Evolutionary conservation across 2,329 filamentous ascomycete genomes (phyloP), one percentile per base, ranked within the genome.

Genomic region (Hymenoscyphus linearis): DNA sequence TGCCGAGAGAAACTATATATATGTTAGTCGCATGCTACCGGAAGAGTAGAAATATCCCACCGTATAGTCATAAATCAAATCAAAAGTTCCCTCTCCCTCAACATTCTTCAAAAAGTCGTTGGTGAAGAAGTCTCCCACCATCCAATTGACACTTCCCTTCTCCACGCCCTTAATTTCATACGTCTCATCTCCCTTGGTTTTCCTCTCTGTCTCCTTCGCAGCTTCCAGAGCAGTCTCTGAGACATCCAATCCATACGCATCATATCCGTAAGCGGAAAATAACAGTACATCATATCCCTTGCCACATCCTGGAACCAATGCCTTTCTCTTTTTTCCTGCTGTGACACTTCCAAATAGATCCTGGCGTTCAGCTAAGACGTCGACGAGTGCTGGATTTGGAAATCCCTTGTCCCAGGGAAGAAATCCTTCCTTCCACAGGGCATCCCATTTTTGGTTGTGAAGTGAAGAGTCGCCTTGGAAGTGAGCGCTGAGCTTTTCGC

Each of bases 261-360:
- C 88, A 72, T 90, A 95, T 1, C 91, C 91, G 70, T 87, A 84
- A 10, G 84, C 84, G 56, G 86, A 83, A 52, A 96, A 80, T 40
- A 96, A 78, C 10, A 91, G 79, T 1, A 91, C 89, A 75, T 96
- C 92, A 70, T 95, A 88, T 4, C 91, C 92, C 54, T 84, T 82
- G 0, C 91, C 92, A 74, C 91, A 96, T 4, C 91, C 91, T 0
- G 91, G 89, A 0, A 96, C 88, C 9, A 96, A 78, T 1, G 87
- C 91, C 67, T 82, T 83, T 76, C 68, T 31, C 74, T 60, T 62
- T 16, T 52, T 57, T 54, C 44, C 60, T 55, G 57, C 57, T 26
- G 27, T 18, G 7, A n/a, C 25, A 18, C 53, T 67, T 50, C 63
- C 59, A 12, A 83, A 74, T 57, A 83, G 74, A 61, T 80, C 78